Evolutionary conservation across 208 protist species (phyloP), one percentile per base, ranked within the genome.

Genomic region (Leishmania major): DNA sequence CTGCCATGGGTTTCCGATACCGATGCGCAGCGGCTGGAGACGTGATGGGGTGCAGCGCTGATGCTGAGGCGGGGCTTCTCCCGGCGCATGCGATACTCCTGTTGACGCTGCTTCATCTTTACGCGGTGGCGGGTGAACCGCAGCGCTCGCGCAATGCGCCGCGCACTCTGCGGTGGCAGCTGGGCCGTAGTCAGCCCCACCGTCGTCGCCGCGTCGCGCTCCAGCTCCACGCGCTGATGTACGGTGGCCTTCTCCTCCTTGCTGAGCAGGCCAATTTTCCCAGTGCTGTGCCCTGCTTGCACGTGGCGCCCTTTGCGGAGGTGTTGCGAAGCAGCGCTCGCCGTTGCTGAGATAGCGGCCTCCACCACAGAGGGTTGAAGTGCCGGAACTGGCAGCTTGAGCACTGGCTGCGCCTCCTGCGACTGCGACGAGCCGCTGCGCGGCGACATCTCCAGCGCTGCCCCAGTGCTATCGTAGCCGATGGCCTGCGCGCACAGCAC

Each of bases 401-500:
- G 67, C 57, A 86, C 78, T 64, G 83, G 67, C 78, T 77, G 83
- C 75, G n/a, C 66, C 43, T 80, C 78, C 73, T 51, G 25, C 77
- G 60, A 17, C 19, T 64, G n/a, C 8, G 25, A 40, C 45, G 35
- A 62, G 49, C 55, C 55, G 1, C 4, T 76, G 3, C 19, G 73
- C 40, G 81, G 79, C 53, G 81, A 69, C 53, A 86, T 64, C 80
- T 83, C 81, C 25, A 85, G 64, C 19, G 78, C 73, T 0, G 84
- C 59, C 7, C 83, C 84, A 51, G 77, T 89, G 22, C 64, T 69
- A 62, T 73, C 85, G 83, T 91, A 91, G 49, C 91, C 91, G 59
- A 87, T 88, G 17, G 75, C 88, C 72, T 93, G 90, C 17, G 88
- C 94, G 78, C 92, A 94, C 28, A 91, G 81, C 49, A 95, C 75